phyloP scores from a whole-genome alignment of 176 grass and related monocot species.

The Raddia distichophylla region DNA sequence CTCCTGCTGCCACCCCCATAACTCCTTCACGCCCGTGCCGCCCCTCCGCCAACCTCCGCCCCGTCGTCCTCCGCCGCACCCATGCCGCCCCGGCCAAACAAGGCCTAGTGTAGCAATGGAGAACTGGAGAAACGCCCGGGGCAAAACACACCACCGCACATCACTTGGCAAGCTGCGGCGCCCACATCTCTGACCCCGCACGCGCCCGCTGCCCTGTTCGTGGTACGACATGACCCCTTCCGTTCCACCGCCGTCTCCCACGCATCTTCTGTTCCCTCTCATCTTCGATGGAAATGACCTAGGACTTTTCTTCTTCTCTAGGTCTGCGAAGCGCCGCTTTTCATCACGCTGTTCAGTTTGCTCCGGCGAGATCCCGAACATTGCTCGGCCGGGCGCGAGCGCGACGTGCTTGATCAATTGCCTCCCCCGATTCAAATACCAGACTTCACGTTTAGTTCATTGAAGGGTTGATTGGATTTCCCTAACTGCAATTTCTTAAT shows the following conservation, averaged over 20 bases:
- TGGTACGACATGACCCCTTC: constrained; percentile 45
- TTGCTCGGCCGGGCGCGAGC: no score
- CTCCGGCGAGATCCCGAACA: constrained; percentile 52
- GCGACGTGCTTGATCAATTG: constrained; percentile 20
- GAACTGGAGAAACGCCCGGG: not conserved
- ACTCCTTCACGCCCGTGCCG: no score
- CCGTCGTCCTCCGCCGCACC: no score
- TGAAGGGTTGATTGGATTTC: constrained; percentile 20
- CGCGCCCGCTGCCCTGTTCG: constrained; percentile 62
- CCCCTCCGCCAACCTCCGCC: no score
- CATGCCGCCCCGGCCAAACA: no score
- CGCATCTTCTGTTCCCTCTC: not conserved
- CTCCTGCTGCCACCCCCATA: no score
- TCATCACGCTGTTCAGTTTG: constrained; percentile 69
- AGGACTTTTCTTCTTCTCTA: constrained; percentile 18
- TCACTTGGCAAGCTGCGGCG: constrained; percentile 34
- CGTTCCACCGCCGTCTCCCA: not conserved
- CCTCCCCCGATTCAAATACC: not conserved
- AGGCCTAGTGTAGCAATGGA: no score
- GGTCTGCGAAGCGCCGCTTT: constrained; percentile 67
- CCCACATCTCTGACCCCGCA: constrained; percentile 58
- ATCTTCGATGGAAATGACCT: not conserved
- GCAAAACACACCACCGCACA: constrained; percentile 2
- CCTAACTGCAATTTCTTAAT: constrained; percentile 62
- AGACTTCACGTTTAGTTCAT: not conserved